A percentile compares a stretch with the other conserved stretches of the same genome.
Conservation (phyloP, 108 stramenopile genomes). For the Stephanodiscus minutulus region DNA sequence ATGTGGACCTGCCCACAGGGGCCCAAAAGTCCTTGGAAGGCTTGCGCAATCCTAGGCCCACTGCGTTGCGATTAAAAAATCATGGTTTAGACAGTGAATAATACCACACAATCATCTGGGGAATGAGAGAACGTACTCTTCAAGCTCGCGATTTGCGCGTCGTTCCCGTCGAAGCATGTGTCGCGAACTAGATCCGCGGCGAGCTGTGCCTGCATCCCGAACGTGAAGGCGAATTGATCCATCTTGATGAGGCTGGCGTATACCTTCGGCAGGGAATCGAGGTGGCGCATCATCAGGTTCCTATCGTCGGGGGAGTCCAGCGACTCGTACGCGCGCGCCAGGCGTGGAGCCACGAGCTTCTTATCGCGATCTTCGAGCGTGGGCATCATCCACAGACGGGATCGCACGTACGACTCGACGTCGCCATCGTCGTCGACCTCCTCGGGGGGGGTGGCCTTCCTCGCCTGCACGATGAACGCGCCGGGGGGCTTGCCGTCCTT, state of each 20-base stretch:
- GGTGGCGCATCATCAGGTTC: conserved; percentile 53
- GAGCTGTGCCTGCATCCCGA: conserved; percentile 87
- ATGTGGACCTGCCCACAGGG: conserved; percentile 84
- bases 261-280: conserved; percentile 71
- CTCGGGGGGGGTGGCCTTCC: conserved; percentile 63
- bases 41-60: conserved; percentile 79
- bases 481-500: conserved; percentile 55
- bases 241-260: conserved; percentile 86
- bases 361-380: conserved; percentile 84
- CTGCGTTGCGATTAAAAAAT: conserved; percentile 16
- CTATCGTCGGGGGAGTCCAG: conserved; percentile 41
- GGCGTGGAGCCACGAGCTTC: conserved; percentile 75
- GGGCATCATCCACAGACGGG: conserved; percentile 83
- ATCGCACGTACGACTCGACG: conserved; percentile 70
- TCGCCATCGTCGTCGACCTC: conserved; percentile 62
- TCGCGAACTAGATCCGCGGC: conserved; percentile 80
- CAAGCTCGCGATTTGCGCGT: conserved; percentile 79
- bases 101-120: background rate
- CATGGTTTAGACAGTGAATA: background rate
- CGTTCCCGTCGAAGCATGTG: conserved; percentile 76
- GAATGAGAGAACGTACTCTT: conserved; percentile 41
- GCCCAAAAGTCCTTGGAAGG: conserved; percentile 86
- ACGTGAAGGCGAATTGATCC: conserved; percentile 89
- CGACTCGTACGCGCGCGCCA: conserved; percentile 59
- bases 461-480: conserved; percentile 82